Evolutionary conservation across 306 rosid genomes (phyloP), one percentile per base, ranked within the genome.

Genomic region (Sindora glabra): DNA sequence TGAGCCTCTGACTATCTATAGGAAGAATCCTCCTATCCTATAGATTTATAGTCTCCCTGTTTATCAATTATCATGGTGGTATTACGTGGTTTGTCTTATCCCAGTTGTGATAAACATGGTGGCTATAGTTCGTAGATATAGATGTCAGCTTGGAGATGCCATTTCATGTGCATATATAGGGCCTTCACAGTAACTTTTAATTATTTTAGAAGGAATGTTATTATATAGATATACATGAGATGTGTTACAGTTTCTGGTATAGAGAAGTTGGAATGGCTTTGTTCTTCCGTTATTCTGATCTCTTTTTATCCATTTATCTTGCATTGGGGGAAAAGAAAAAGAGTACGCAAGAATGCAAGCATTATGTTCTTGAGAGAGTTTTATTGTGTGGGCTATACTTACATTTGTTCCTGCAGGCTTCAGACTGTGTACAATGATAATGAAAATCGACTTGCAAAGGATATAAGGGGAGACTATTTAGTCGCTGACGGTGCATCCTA

Each of bases 381-480:
- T 26, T 56, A 13, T 57, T 16, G 55, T 47, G 13, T 71, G 22
- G 46, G 7, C 36, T 55, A 15, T 50, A 40, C 19, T 73, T 65
- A 45, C 51, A 45, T 70, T 30, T 68, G 46, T 67, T 73, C 52
- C 17, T 76, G 15, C 59, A 85, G 96, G 96, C 88, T 92, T 73
- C 92, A 88, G 12, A 73, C 81, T 1, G 79, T 88, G 16, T 86
- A 85, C 79, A 79, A 87, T 1, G 97, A 81, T 27, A 81, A 87
- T 2, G 86, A 85, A 68, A 77, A 85, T 70, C 79, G 96, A 36
- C 82, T 88, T 34, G 94, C 40, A 54, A 86, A 92, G 78, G 98
- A 91, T 66, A 83, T 91, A 42, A 77, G 92, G 69, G 90, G 81
- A 37, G 95, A 92, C 69, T 92, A 88, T 77, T 72, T 92, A 73